Base-by-base conservation (phyloP, 2,329 filamentous ascomycete species). In the Cryphonectria nitschkei region DNA sequence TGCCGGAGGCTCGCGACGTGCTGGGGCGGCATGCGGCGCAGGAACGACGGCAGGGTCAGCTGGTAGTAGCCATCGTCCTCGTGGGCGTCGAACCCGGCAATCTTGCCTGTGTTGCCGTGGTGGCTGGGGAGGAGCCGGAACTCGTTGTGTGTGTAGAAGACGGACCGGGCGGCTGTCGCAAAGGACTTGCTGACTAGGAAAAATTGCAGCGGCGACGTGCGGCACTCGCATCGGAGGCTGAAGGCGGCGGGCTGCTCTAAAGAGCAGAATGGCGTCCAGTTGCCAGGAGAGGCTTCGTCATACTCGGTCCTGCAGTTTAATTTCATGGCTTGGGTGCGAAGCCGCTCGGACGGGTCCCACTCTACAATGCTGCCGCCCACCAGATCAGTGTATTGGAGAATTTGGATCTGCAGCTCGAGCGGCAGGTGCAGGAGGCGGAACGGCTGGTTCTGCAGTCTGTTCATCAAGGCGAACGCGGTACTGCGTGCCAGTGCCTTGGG, bases 41-140 rank as follows among this genome's bases (percentile, higher is more conserved):
- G 63, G 26, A 65, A 65, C 22, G 63, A 65, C 14, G 63, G 63
- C 26, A 65, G 63, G 63, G 63, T 65, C n/a, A 52, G 26, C 29
- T 46, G 39, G 32, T 65, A 46, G 41, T 50, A 65, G 41, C 41
- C 63, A 22, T 37, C 63, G n/a, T 37, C 63, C 22, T 65, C 63
- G 26, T 46, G n/a, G 13, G 63, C 34, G 29, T 65, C 63, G 22
- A 29, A 46, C 14, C 41, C 63, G 39, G 63, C 43, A 22, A 65
- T 65, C 39, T 7, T 22, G 6, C 26, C 63, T 16, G 34, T 52
- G 41, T 26, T 26, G 14, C 63, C 41, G n/a, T 26, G 34, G 63
- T 14, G 63, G 63, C 63, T 50, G 26, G 63, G 63, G 29, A 52
- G 22, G 26, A 65, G 43, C n/a, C 14, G 6, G 41, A 65, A 65